Conservation (phyloP, 1,284 basidiomycete species). For the Naganishia sp. region DNA sequence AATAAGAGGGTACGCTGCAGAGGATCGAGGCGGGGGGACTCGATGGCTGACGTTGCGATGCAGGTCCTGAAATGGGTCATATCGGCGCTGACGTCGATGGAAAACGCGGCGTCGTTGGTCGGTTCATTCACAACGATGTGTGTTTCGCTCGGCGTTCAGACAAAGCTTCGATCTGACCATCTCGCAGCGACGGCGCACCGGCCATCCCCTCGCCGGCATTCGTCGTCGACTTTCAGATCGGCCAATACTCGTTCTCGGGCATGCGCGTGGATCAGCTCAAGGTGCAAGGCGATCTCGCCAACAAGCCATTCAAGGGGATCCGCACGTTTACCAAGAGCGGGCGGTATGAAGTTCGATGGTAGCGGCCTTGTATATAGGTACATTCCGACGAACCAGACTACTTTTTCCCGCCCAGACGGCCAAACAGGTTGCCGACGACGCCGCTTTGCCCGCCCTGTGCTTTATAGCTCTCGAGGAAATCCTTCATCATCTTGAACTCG, state of each 20-base stretch:
- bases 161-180: neutral
- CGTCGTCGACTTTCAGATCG: slow-evolving; percentile 69
- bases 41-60: neutral
- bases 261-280: slow-evolving; percentile 83
- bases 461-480: slow-evolving; percentile 92
- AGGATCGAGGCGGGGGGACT: neutral
- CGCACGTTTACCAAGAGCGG: slow-evolving; percentile 48
- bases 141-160: slow-evolving; percentile 30
- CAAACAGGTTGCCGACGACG: slow-evolving; percentile 82
- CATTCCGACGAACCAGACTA: neutral
- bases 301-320: slow-evolving; percentile 67
- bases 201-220: slow-evolving; percentile 68
- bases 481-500: slow-evolving; percentile 89
- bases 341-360: slow-evolving; percentile 52
- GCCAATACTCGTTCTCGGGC: slow-evolving; percentile 72
- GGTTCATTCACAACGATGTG: slow-evolving; percentile 70
- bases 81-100: slow-evolving; percentile 66
- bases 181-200: slow-evolving; percentile 1
- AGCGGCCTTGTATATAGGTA: neutral
- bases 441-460: slow-evolving; percentile 81
- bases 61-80: slow-evolving; percentile 76
- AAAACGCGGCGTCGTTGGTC: slow-evolving; percentile 67
- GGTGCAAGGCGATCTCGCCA: slow-evolving; percentile 65
- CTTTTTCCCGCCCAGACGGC: slow-evolving; percentile 59
- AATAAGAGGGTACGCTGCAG: slow-evolving; percentile 60